These are phyloP conservation scores for Acanthochlamys bracteata DNA, from an alignment of 106 monocot genomes.

Conservation along the genomic window DNA sequence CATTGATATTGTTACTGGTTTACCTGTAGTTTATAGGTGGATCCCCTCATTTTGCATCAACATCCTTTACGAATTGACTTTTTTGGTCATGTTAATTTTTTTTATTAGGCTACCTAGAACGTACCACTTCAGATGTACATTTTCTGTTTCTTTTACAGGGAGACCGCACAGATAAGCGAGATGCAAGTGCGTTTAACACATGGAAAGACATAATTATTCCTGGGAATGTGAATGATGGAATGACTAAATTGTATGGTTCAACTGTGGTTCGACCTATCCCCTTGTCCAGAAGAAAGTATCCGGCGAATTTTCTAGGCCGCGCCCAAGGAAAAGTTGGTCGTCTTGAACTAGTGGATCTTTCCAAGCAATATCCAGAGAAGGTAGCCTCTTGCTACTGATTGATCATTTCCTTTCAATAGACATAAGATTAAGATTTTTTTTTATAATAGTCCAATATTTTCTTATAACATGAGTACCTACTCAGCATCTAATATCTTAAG, in stretches of 20 bases:
- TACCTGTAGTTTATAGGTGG: no score
- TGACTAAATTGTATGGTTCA: slow-evolving; percentile 46
- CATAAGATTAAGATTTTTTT: no score
- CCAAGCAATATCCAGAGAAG: slow-evolving; percentile 87
- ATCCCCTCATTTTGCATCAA: not conserved
- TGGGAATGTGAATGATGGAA: slow-evolving; percentile 93
- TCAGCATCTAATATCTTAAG: no score
- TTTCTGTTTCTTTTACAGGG: slow-evolving; percentile 34
- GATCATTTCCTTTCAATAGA: not conserved
- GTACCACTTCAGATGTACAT: not conserved
- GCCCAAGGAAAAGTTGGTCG: slow-evolving; percentile 90
- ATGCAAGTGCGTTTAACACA: slow-evolving; percentile 85
- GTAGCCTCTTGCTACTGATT: slow-evolving; percentile 23
- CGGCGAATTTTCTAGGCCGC: slow-evolving; percentile 94
- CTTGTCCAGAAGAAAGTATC: slow-evolving; percentile 73
- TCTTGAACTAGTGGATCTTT: slow-evolving; percentile 74
- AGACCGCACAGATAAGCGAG: slow-evolving; percentile 93
- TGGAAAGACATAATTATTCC: slow-evolving; percentile 99
- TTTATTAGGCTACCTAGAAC: not conserved
- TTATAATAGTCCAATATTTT: no score
- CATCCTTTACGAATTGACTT: not conserved
- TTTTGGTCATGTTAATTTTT: not conserved
- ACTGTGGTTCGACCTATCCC: slow-evolving; percentile 59
- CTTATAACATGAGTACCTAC: no score
- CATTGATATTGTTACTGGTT: no score